A percentile compares a stretch with the other conserved stretches of the same genome.
Conservation (phyloP, 257 asterid species). For the Asclepias syriaca region DNA sequence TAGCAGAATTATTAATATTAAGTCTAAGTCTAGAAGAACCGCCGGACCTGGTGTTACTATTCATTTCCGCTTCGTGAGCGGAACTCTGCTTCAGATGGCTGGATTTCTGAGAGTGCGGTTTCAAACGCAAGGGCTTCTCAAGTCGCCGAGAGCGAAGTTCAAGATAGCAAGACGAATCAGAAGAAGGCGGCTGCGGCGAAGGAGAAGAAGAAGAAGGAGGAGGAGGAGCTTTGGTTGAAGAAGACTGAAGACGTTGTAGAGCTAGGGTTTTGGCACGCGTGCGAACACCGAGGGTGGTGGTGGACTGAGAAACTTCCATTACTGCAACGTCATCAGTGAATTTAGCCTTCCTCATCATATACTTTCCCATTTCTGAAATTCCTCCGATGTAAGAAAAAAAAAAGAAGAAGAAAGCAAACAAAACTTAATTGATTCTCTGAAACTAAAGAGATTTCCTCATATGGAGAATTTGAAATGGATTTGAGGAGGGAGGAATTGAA, state of each 20-base stretch:
- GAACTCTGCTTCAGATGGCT: not conserved
- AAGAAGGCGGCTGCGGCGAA: slow-evolving; percentile 3
- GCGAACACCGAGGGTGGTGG: slow-evolving; percentile 50
- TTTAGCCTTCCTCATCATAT: slow-evolving; percentile 51
- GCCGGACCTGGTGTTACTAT: slow-evolving; percentile 1
- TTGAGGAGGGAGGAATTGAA: not conserved
- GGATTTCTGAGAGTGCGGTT: slow-evolving; percentile 6
- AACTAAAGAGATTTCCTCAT: slow-evolving; percentile 8
- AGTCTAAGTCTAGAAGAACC: slow-evolving; percentile 15
- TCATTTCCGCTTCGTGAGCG: not conserved
- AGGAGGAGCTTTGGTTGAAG: slow-evolving; percentile 7
- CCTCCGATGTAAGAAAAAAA: not conserved
- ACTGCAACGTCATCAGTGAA: slow-evolving; percentile 43
- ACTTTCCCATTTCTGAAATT: slow-evolving; percentile 42
- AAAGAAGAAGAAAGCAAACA: too few relatives aligned
- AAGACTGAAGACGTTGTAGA: slow-evolving; percentile 45
- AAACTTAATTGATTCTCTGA: not conserved
- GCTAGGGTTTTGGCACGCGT: slow-evolving; percentile 79
- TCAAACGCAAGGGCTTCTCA: slow-evolving; percentile 15
- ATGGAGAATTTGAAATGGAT: slow-evolving; percentile 1
- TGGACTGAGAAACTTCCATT: slow-evolving; percentile 42
- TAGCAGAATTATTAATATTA: slow-evolving; percentile 16
- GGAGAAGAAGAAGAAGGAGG: not conserved
- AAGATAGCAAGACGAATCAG: slow-evolving; percentile 27
- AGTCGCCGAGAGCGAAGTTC: slow-evolving; percentile 56